Conservation (phyloP, 2,329 filamentous ascomycete species). For the Trichoderma sp. region DNA sequence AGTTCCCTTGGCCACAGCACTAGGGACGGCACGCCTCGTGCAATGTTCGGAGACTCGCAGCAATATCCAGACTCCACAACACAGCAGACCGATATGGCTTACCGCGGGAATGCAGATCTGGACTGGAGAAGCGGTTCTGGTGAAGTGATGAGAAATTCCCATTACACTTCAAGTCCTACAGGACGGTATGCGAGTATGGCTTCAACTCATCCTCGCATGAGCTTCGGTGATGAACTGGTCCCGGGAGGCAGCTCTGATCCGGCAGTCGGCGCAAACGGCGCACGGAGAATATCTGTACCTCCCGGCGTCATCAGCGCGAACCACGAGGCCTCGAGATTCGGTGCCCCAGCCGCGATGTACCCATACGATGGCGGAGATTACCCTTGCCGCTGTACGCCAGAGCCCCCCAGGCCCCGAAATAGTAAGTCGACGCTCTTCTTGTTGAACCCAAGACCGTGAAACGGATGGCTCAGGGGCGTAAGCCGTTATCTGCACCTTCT, state of each 20-base stretch:
- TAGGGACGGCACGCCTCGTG: neutral
- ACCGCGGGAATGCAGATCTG: neutral
- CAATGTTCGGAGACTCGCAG: neutral
- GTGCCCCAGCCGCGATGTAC: slow-evolving; percentile 37
- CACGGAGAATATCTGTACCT: slow-evolving; percentile 50
- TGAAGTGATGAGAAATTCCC: neutral
- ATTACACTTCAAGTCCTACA: neutral
- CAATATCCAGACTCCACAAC: neutral
- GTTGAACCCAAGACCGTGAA: neutral
- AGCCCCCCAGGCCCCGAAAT: slow-evolving; percentile 60
- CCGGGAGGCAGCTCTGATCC: slow-evolving; percentile 19
- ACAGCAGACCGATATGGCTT: neutral
- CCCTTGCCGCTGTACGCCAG: slow-evolving; percentile 60
- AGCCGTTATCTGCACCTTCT: neutral
- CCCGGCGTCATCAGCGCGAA: slow-evolving; percentile 51
- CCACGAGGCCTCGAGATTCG: slow-evolving; percentile 38
- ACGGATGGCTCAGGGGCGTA: neutral
- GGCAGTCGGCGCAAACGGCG: neutral
- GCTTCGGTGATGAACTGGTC: slow-evolving; percentile 21
- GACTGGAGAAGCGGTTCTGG: neutral
- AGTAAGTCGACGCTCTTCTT: slow-evolving; percentile 48
- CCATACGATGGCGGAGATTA: slow-evolving; percentile 45
- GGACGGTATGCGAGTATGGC: neutral
- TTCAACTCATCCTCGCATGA: neutral
- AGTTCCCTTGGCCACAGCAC: no score